Percentiles rank a stretch among this genome's conserved stretches.
These are phyloP conservation scores for Scleromitrula shiraiana DNA, from an alignment of 2,329 filamentous ascomycete species.

Conservation along the genomic window DNA sequence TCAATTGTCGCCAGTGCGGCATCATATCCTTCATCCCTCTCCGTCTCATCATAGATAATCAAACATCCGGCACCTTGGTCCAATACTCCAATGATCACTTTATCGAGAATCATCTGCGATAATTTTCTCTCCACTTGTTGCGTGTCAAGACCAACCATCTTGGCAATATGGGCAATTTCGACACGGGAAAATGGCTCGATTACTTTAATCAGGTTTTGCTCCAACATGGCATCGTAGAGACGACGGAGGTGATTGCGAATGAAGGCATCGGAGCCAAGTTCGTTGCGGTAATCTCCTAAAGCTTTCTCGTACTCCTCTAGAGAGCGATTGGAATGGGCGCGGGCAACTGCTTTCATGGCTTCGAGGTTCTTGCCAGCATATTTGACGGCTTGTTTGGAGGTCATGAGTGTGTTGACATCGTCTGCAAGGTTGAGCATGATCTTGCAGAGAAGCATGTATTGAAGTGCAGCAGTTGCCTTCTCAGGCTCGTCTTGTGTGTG, in stretches of 20 bases:
- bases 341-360: slow-evolving; percentile 97
- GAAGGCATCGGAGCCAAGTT: slow-evolving; percentile 90
- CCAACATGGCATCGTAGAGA: slow-evolving; percentile 95
- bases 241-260: slow-evolving; percentile 94
- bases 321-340: slow-evolving; percentile 89
- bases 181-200: slow-evolving; percentile 98
- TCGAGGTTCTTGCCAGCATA: slow-evolving; percentile 94
- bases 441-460: slow-evolving; percentile 99
- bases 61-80: slow-evolving; percentile 97
- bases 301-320: slow-evolving; percentile 96
- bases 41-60: slow-evolving; percentile 93
- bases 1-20: slow-evolving; percentile 90
- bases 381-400: slow-evolving; percentile 92
- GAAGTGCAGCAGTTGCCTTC: slow-evolving; percentile 91
- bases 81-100: slow-evolving; percentile 94
- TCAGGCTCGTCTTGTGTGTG: slow-evolving; percentile 80
- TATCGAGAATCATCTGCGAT: slow-evolving; percentile 98
- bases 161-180: slow-evolving; percentile 92
- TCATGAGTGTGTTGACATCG: slow-evolving; percentile 91
- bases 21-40: slow-evolving; percentile 89
- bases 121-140: slow-evolving; percentile 97
- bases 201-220: slow-evolving; percentile 99
- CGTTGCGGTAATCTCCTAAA: slow-evolving; percentile 80
- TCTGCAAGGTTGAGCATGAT: slow-evolving; percentile 97
- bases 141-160: slow-evolving; percentile 94